These are phyloP conservation scores for Pseudevernia furfuracea DNA, from an alignment of 495 filamentous ascomycete species.

Conservation along the genomic window DNA sequence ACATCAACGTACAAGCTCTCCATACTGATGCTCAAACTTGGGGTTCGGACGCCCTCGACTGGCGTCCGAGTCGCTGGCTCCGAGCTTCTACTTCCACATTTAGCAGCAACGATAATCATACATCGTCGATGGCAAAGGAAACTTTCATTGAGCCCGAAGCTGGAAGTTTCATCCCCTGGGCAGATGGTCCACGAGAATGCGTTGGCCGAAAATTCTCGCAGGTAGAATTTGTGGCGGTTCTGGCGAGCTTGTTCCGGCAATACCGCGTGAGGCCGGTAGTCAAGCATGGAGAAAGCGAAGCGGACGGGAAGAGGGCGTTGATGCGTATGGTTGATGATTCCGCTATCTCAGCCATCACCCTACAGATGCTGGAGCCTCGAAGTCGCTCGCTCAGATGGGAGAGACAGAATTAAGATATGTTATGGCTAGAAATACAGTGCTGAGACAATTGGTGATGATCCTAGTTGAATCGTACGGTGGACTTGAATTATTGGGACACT, in stretches of 20 bases:
- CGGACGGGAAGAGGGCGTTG: conserved; percentile 10
- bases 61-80: conserved; percentile 44
- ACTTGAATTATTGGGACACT: neutral
- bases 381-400: conserved; percentile 18
- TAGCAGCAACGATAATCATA: conserved; percentile 13
- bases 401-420: neutral
- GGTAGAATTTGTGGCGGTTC: conserved; percentile 61
- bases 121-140: conserved; percentile 29
- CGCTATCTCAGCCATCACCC: conserved; percentile 19
- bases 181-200: conserved; percentile 63
- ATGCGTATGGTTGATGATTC: conserved; percentile 19
- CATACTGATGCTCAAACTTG: conserved; percentile 40
- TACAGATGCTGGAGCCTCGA: conserved; percentile 24
- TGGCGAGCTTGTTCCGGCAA: conserved; percentile 56
- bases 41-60: conserved; percentile 39
- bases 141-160: conserved; percentile 46
- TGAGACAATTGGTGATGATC: neutral
- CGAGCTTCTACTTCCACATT: conserved; percentile 7
- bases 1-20: conserved; percentile 28
- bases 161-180: conserved; percentile 67
- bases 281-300: conserved; percentile 41
- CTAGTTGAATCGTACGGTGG: neutral
- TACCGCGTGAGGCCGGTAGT: conserved; percentile 62
- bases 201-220: conserved; percentile 66
- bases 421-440: neutral